Conservation (phyloP, 139 green algal genomes). For the Closterium sp. region DNA sequence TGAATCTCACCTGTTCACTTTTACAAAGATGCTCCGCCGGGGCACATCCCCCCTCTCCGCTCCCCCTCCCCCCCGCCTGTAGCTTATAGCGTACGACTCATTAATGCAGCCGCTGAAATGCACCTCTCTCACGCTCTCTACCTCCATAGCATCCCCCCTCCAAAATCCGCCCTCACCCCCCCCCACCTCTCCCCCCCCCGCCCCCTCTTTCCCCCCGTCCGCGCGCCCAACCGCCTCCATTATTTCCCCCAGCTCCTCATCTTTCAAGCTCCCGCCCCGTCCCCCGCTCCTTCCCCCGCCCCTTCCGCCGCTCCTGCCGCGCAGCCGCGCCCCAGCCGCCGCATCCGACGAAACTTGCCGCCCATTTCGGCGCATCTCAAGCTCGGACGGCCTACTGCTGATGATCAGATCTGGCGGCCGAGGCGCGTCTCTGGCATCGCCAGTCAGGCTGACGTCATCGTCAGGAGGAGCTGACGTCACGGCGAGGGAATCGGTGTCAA, state of each 20-base stretch:
- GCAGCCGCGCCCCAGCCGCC: background rate
- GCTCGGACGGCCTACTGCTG: background rate
- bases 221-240: background rate
- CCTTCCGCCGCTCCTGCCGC: background rate
- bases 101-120: conserved; percentile 53
- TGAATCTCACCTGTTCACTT: too few relatives aligned
- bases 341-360: background rate
- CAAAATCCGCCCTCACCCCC: background rate
- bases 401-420: background rate
- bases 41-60: background rate
- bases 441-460: background rate
- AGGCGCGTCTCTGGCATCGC: background rate
- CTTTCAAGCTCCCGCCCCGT: background rate
- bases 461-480: background rate
- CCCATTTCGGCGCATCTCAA: background rate
- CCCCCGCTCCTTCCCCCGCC: background rate
- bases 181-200: background rate
- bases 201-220: background rate
- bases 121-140: conserved; percentile 25
- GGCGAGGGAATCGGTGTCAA: background rate
- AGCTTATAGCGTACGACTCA: conserved; percentile 47
- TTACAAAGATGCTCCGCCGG: too few relatives aligned
- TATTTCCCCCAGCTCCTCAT: background rate
- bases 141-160: background rate
- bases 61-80: background rate